Base-by-base conservation (phyloP, 2,329 filamentous ascomycete genomes). In the Aureobasidium musti region DNA sequence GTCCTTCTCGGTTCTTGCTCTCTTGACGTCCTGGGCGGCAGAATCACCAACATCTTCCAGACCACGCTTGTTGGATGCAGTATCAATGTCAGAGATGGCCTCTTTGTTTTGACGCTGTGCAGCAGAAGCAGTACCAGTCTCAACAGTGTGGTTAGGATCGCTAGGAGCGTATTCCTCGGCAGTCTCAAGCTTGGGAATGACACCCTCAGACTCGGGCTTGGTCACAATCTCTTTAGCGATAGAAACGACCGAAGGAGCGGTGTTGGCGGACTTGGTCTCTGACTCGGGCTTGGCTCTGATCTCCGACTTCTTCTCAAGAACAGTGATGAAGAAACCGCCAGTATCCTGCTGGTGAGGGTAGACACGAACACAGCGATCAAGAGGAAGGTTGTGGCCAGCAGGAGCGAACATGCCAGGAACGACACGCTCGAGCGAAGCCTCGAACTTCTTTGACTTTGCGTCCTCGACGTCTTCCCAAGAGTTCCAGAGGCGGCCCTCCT, bases 331-430 rank as follows among this genome's bases (percentile, higher is more conserved):
- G 83, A 99, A 99, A 26, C 90, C 94, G 66, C 95, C 95, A 3
- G 95, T 99, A 73, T 99, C 92, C 79, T 99, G 95, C 75, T 92
- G 85, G 77, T 99, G 95, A 39, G 93, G 91, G 77, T 98, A 99
- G 7, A 99, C 88, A 69, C 95, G 87, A 84, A 98, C 93, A 79
- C 94, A 97, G 68, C 90, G 87, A 73, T 97, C 91, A 21, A 98
- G 84, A 19, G 92, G 92, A 28, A 97, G 83, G 41, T 78, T 85
- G 74, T 78, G 85, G 47, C 77, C 78, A 60, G 80, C 82, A 0
- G 86, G 83, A 5, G 93, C 85, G 79, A 99, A 99, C 91, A 97
- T 97, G 75, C 87, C 88, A 73, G 91, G 86, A 4, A 86, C 84
- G 30, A 99, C 79, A 70, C 88, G 87, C 66, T 87, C 87, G 13